Evolutionary conservation across 345 rosid species (phyloP), one percentile per base, ranked within the genome.

Genomic region (Brassica incana): DNA sequence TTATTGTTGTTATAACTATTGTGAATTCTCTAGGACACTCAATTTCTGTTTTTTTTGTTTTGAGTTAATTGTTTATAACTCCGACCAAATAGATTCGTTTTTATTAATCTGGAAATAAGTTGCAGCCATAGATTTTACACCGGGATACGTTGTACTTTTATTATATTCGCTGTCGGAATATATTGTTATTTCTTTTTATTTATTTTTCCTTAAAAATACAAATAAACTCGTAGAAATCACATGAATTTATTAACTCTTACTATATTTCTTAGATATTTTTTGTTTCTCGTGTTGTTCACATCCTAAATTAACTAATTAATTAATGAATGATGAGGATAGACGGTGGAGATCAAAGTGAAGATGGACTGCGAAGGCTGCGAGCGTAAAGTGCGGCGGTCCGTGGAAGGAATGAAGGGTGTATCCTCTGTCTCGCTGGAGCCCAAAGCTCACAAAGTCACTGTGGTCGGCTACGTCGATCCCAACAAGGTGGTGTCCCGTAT

Each of bases 321-420:
- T 14, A 45, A 12, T 48, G 16, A 43, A 11, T 48, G 54, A 48
- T 48, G 54, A 48, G 54, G 15, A 5, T 48, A 80, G 99, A 93
- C 99, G 82, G 98, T 95, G 84, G 99, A 93, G 87, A 76, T 95
- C 8, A 93, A 91, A 78, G 95, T 91, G 40, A 80, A 84, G 25
- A 88, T 95, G 78, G 99, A 95, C 91, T 95, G 99, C 78, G 97
- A 95, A 81, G 99, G 99, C 36, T 95, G 99, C 78, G 99, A 95
- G 84, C 82, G 96, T 18, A 91, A 90, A 58, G 98, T 95, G 81
- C 89, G 86, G 75, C 78, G 87, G 1, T 84, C 97, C 0, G 85
- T 91, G 60, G 98, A 93, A 71, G 99, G 97, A 20, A 95, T 95
- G 98, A 95, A 88, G 76, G 99, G 99, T 0, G 99, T 93, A 69